phyloP scores from a whole-genome alignment of 768 basidiomycete species.

The Udeniomyces megalosporus region DNA sequence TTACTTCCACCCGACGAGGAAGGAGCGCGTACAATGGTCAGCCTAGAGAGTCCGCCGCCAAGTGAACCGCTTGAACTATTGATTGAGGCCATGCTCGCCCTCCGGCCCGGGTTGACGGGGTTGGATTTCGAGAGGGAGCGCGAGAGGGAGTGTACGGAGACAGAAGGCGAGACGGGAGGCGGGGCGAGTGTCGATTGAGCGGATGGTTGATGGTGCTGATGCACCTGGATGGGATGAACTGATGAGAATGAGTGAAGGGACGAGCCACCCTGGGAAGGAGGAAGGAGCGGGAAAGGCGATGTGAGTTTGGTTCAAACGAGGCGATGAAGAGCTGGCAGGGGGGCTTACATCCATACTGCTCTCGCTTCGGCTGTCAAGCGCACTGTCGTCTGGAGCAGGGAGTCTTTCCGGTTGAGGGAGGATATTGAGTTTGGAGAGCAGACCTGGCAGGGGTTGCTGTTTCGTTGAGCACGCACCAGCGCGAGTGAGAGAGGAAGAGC shows the following conservation, averaged over 20 bases:
- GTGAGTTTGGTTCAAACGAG: not conserved
- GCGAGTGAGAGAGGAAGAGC: not conserved
- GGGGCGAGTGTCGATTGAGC: not conserved
- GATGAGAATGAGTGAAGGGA: not conserved
- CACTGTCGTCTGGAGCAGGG: constrained; percentile 3
- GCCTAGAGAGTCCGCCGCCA: constrained; percentile 1
- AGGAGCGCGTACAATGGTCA: constrained; percentile 14
- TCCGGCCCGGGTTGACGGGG: constrained; percentile 1
- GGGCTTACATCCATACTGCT: constrained; percentile 3
- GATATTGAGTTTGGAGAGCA: constrained; percentile 14
- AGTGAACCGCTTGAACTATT: not conserved
- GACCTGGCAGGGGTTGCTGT: constrained; percentile 5
- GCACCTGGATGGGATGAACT: not conserved
- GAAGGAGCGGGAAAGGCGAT: not conserved
- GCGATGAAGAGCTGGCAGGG: not conserved
- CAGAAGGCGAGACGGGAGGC: not conserved
- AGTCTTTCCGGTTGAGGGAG: constrained; percentile 1
- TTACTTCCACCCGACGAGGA: not conserved
- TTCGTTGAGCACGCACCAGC: not conserved
- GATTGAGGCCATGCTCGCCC: constrained; percentile 2
- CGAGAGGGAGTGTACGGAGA: not conserved
- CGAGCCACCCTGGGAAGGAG: not conserved
- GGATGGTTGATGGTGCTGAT: not conserved
- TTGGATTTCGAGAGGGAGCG: constrained; percentile 12
- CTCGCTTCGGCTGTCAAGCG: constrained; percentile 11